Evolutionary conservation across 1,284 basidiomycete species (phyloP).

Genomic region (Rhodotorula sp.): DNA sequence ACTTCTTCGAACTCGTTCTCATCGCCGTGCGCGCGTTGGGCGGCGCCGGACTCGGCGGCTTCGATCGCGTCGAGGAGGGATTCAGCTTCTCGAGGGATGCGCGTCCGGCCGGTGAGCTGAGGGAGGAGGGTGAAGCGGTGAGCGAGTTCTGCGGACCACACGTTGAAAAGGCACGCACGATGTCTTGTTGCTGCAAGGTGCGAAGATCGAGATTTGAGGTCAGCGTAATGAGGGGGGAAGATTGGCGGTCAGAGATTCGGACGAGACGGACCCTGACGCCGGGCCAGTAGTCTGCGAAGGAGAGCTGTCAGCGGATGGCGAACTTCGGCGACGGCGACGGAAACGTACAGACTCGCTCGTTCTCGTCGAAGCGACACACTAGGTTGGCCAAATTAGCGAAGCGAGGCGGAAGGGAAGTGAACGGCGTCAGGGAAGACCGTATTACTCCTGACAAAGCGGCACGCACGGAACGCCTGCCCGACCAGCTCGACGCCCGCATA

Average conservation of each 20-base stretch:
- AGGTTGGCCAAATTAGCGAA: conserved; percentile 46
- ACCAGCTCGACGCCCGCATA: conserved; percentile 55
- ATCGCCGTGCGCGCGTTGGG: conserved; percentile 51
- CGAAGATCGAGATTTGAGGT: too few species aligned
- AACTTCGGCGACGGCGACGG: too few species aligned
- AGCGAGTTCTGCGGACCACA: background rate
- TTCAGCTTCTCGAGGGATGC: conserved; percentile 52
- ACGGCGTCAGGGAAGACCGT: too few species aligned
- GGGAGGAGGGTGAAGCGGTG: background rate
- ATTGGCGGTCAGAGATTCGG: too few species aligned
- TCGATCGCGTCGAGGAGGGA: conserved; percentile 52
- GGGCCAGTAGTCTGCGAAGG: conserved; percentile 51
- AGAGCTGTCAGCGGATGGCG: conserved; percentile 1
- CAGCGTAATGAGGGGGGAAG: too few species aligned
- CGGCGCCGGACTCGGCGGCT: conserved; percentile 57
- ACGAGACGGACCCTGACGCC: conserved; percentile 45
- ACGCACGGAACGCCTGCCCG: conserved; percentile 52
- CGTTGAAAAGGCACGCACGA: conserved; percentile 45
- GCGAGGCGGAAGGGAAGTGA: conserved; percentile 27
- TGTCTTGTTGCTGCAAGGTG: conserved; percentile 46
- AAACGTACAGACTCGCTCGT: conserved; percentile 1
- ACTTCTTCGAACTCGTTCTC: conserved; percentile 38
- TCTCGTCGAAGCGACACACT: conserved; percentile 12
- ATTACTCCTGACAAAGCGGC: too few species aligned
- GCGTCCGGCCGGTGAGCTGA: conserved; percentile 49